Percentiles rank a stretch among this genome's conserved stretches.
Conservation (phyloP, 768 basidiomycete species). For the Lentinula sp. region DNA sequence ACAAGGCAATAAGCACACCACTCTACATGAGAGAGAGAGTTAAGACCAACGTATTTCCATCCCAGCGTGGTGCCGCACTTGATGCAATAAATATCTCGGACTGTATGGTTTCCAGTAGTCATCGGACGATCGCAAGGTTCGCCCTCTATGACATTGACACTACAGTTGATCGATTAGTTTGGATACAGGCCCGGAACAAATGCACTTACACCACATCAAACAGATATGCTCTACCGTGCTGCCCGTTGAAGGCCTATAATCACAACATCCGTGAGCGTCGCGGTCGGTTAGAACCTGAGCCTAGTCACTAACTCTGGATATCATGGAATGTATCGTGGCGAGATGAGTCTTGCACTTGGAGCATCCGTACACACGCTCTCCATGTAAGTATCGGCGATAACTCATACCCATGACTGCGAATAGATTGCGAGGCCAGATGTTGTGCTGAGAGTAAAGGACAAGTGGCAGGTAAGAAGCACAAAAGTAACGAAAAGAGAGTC, state of each 20-base stretch:
- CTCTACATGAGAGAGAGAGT: conserved; percentile 1
- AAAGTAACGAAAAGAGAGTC: conserved; percentile 23
- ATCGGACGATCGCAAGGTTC: conserved; percentile 88
- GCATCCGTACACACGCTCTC: conserved; percentile 85
- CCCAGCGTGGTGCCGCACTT: conserved; percentile 85
- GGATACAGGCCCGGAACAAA: conserved; percentile 5
- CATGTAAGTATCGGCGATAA: conserved; percentile 81
- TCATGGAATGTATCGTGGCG: conserved; percentile 86
- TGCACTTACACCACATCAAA: conserved; percentile 83
- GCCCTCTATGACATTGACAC: conserved; percentile 89
- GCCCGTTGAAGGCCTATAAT: conserved; percentile 88
- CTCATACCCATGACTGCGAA: conserved; percentile 72
- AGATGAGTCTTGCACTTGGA: conserved; percentile 84
- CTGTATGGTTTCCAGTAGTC: conserved; percentile 96
- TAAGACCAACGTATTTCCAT: conserved; percentile 93
- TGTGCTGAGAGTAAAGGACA: conserved; percentile 22
- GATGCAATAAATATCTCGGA: conserved; percentile 90
- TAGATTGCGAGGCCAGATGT: background rate
- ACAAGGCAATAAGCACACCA: conserved; percentile 7
- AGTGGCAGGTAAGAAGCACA: conserved; percentile 39
- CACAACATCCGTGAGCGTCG: conserved; percentile 2
- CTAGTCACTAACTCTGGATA: conserved; percentile 63
- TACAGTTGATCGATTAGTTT: conserved; percentile 25
- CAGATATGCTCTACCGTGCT: conserved; percentile 92
- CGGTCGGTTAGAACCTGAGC: background rate